Conservation (phyloP, 176 grass and related monocot species). For the Zea luxurians region DNA sequence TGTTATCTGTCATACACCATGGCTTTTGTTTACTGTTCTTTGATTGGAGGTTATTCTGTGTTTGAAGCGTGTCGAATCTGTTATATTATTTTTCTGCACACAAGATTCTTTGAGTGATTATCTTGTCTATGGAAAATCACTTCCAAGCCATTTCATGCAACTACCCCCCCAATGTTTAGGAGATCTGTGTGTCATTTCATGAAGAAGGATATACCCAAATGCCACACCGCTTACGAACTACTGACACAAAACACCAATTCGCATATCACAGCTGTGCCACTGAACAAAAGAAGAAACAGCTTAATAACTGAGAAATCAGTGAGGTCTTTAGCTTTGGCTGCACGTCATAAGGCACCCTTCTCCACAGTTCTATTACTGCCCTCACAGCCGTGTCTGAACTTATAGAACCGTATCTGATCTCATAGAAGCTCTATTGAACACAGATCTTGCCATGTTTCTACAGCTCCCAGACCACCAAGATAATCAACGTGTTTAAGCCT, state of each 20-base stretch:
- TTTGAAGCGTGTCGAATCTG: not conserved
- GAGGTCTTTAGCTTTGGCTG: not conserved
- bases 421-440: not conserved
- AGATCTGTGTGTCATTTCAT: constrained; percentile 1
- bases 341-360: not conserved
- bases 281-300: not conserved
- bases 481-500: not conserved
- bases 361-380: not conserved
- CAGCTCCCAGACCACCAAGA: not conserved
- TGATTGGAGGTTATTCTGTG: not conserved
- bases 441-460: constrained; percentile 1
- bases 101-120: not conserved
- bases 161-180: not conserved
- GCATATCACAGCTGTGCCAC: not conserved
- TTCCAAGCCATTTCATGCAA: constrained; percentile 21
- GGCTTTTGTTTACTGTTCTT: not conserved
- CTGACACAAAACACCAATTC: not conserved
- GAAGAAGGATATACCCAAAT: not conserved
- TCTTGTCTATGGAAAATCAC: constrained; percentile 7
- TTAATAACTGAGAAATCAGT: not conserved
- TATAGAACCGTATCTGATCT: not conserved
- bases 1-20: not conserved
- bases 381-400: not conserved
- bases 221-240: not conserved
- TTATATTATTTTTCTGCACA: constrained; percentile 21